Evolutionary conservation across 305 asterid genomes (phyloP).

Genomic region (Fraxinus platypoda): DNA sequence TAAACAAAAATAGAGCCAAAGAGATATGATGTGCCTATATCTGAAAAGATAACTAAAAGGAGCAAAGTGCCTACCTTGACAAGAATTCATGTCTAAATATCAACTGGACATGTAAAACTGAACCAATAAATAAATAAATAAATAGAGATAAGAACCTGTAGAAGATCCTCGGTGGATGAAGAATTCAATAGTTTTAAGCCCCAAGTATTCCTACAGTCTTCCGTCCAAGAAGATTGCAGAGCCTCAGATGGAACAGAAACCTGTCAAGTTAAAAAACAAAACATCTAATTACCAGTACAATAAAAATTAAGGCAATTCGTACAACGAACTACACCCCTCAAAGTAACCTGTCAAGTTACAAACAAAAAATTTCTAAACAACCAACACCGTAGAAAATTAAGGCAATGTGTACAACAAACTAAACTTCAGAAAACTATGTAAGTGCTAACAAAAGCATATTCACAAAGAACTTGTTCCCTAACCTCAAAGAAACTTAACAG

Average conservation of each 20-base stretch:
- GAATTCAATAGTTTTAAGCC: conserved; percentile 63
- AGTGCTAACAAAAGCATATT: background rate
- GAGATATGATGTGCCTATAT: background rate
- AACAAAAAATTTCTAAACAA: background rate
- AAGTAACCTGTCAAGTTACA: conserved; percentile 50
- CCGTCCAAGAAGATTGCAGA: conserved; percentile 80
- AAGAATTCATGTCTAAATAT: conserved; percentile 13
- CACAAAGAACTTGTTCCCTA: conserved; percentile 16
- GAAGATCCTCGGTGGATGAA: conserved; percentile 59
- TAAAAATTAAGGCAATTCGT: background rate
- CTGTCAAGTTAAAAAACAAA: conserved; percentile 36
- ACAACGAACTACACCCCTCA: background rate
- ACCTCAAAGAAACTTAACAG: conserved; percentile 74
- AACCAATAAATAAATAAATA: background rate
- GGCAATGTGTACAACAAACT: background rate
- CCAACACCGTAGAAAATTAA: background rate
- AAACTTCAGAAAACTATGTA: conserved; percentile 2
- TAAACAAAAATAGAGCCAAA: background rate
- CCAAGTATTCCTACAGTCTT: conserved; percentile 69
- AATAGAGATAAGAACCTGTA: conserved; percentile 54
- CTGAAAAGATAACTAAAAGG: background rate
- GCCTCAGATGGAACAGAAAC: conserved; percentile 77
- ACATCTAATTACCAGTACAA: background rate
- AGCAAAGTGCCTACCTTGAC: background rate
- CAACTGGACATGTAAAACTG: background rate